Evolutionary conservation across 345 rosid species (phyloP).

Genomic region (Aegle marmelos): DNA sequence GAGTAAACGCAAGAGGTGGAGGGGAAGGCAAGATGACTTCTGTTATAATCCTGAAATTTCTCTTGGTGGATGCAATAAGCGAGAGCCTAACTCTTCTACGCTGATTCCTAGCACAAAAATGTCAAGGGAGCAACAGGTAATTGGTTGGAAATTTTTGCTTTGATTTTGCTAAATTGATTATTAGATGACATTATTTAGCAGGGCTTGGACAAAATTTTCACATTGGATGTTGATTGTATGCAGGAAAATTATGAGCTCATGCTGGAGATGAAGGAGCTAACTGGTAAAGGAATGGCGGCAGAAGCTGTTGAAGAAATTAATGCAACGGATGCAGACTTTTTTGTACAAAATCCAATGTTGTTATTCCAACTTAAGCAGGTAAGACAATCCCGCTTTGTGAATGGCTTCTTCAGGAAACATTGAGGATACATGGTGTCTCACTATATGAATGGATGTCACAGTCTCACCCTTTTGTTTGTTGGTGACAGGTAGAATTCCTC

Average conservation of each 20-base stretch:
- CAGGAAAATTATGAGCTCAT: conserved; percentile 69
- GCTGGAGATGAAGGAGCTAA: conserved; percentile 76
- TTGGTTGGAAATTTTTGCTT: conserved; percentile 5
- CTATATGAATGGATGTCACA: not conserved
- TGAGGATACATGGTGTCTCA: not conserved
- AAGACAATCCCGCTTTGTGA: conserved; percentile 3
- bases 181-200: conserved; percentile 22
- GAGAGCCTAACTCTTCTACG: conserved; percentile 27
- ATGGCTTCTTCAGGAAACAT: conserved; percentile 1
- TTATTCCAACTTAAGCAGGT: conserved; percentile 96
- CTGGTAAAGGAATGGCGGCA: conserved; percentile 79
- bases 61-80: conserved; percentile 36
- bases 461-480: conserved; percentile 2
- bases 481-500: conserved; percentile 77
- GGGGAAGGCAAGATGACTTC: conserved; percentile 71
- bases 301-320: conserved; percentile 78
- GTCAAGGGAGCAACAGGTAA: conserved; percentile 41
- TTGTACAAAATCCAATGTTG: conserved; percentile 60
- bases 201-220: conserved; percentile 30
- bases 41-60: conserved; percentile 39
- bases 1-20: conserved; percentile 90
- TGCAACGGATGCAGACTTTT: conserved; percentile 66
- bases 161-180: conserved; percentile 6
- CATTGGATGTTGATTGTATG: conserved; percentile 14
- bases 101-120: conserved; percentile 17